phyloP scores from a whole-genome alignment of 139 green algal genomes.

The Asterochloris erici region DNA sequence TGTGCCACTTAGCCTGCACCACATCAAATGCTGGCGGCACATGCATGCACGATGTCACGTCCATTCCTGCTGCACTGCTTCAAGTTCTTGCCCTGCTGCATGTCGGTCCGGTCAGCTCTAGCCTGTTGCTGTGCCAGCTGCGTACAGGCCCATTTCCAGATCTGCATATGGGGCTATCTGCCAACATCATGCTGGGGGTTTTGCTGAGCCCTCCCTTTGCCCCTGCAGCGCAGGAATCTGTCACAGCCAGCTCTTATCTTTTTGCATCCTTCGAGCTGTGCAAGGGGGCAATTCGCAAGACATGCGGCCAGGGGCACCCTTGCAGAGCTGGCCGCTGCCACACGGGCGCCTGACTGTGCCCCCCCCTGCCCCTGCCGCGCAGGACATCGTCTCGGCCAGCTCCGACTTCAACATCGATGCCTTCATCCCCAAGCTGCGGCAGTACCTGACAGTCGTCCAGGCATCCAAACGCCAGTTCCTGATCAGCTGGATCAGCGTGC shows the following conservation, averaged over 20 bases:
- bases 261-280: not conserved
- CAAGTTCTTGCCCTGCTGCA: too few species aligned
- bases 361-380: not conserved
- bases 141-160: too few species aligned
- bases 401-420: conserved; percentile 63
- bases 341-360: too few species aligned
- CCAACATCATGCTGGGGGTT: too few species aligned
- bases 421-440: conserved; percentile 84
- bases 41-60: not conserved
- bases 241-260: not conserved
- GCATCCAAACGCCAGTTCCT: conserved; percentile 85
- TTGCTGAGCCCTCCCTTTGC: not conserved
- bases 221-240: not conserved
- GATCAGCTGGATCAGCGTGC: conserved; percentile 77
- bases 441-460: conserved; percentile 77
- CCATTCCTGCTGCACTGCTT: too few species aligned
- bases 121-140: too few species aligned
- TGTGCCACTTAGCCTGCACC: not conserved
- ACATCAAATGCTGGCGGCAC: not conserved
- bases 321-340: too few species aligned
- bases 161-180: too few species aligned
- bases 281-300: too few species aligned
- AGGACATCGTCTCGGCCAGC: conserved; percentile 61
- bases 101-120: too few species aligned
- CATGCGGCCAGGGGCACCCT: too few species aligned